phyloP scores from a whole-genome alignment of 2,329 filamentous ascomycete species.

The Capronia coronata region DNA sequence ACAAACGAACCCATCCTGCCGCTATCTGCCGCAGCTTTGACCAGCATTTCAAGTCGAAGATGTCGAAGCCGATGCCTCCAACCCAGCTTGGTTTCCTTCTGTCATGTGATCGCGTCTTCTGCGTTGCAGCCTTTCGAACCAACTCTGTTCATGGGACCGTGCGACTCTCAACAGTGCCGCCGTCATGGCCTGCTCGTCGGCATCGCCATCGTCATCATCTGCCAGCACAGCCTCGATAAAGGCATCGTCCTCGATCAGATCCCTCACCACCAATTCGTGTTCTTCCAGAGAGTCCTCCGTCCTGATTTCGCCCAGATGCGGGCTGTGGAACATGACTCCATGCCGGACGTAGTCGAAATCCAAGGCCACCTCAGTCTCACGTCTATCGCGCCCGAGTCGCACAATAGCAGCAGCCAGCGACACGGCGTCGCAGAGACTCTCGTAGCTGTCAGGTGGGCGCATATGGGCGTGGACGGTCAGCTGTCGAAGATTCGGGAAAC shows the following conservation, averaged over 20 bases:
- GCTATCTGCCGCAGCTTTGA: too few species aligned
- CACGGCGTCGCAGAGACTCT: conserved; percentile 7
- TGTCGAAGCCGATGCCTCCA: too few species aligned
- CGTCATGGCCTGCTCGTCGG: conserved; percentile 4
- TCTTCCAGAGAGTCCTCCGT: conserved; percentile 14
- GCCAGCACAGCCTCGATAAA: conserved; percentile 10
- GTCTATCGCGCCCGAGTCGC: conserved; percentile 1
- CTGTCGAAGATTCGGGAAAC: conserved; percentile 6
- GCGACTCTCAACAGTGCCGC: conserved; percentile 8
- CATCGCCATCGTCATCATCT: conserved; percentile 2
- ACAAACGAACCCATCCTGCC: too few species aligned
- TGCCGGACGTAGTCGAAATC: conserved; percentile 11
- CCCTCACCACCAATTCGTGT: conserved; percentile 14
- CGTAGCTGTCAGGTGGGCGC: conserved; percentile 14
- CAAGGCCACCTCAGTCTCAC: conserved; percentile 3
- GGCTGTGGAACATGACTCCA: conserved; percentile 12
- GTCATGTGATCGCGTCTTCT: background rate
- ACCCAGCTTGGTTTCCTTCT: background rate
- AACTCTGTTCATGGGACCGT: conserved; percentile 8
- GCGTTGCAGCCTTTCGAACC: conserved; percentile 11
- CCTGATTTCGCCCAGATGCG: conserved; percentile 11
- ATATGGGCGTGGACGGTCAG: conserved; percentile 16
- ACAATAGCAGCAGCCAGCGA: conserved; percentile 11
- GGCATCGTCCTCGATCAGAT: conserved; percentile 15
- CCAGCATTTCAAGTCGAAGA: too few species aligned